These are phyloP conservation scores for Penicillium atrosanguineum DNA, from an alignment of 495 filamentous ascomycete genomes.

Conservation along the genomic window DNA sequence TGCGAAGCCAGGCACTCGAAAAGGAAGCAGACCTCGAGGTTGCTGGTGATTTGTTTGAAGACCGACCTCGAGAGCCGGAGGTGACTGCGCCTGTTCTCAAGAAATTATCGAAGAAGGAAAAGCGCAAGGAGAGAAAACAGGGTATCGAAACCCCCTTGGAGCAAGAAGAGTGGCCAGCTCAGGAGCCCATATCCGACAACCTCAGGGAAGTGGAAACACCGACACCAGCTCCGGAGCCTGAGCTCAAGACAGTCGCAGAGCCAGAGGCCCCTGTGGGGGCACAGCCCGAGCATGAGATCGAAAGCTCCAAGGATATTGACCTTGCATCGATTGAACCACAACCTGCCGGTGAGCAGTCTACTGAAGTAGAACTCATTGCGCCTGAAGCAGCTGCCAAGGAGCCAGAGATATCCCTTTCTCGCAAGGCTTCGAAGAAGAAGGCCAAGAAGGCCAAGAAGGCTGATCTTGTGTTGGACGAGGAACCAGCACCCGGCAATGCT, in stretches of 20 bases:
- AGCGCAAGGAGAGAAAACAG: constrained; percentile 36
- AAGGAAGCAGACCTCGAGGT: constrained; percentile 15
- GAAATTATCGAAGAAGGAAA: constrained; percentile 40
- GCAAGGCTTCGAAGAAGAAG: constrained; percentile 28
- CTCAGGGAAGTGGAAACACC: constrained; percentile 4
- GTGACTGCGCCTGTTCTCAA: constrained; percentile 11
- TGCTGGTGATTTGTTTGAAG: constrained; percentile 6
- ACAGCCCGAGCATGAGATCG: constrained; percentile 1
- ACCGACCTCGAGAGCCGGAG: constrained; percentile 5
- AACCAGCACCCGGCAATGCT: background rate
- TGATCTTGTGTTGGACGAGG: constrained; percentile 1
- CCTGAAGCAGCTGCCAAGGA: constrained; percentile 1
- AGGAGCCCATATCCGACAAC: background rate
- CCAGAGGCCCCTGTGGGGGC: background rate
- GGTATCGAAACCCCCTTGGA: constrained; percentile 6
- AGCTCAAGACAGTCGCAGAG: background rate
- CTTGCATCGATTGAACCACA: constrained; percentile 1
- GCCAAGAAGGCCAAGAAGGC: constrained; percentile 26
- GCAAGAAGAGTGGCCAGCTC: background rate
- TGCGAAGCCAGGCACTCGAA: constrained; percentile 3
- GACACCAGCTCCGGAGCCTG: constrained; percentile 1
- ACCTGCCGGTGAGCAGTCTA: background rate
- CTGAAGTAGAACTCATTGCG: background rate
- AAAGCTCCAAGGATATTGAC: constrained; percentile 5
- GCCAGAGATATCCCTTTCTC: constrained; percentile 18